phyloP scores from a whole-genome alignment of 2,329 filamentous ascomycete species.

The Mycocentrospora acerina region DNA sequence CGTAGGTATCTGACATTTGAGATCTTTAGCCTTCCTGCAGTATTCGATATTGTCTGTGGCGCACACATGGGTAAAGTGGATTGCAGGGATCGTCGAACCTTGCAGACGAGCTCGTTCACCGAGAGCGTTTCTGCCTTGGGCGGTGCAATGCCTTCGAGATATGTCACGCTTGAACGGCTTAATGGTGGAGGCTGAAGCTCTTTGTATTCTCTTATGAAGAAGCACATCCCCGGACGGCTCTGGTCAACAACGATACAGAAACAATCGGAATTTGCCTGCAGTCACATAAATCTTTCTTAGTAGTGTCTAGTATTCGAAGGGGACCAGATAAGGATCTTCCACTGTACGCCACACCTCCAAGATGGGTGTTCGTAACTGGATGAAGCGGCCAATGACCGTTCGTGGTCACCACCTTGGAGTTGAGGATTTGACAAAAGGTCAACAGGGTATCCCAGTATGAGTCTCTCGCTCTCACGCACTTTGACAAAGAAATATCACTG shows the following conservation, averaged over 20 bases:
- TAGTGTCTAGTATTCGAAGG: too few species aligned
- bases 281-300: too few species aligned
- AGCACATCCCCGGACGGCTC: constrained; percentile 6
- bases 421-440: constrained; percentile 34
- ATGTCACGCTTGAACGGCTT: background rate
- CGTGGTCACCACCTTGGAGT: constrained; percentile 31
- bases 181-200: constrained; percentile 21
- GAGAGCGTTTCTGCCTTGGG: constrained; percentile 8
- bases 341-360: too few species aligned
- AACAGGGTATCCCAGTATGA: constrained; percentile 33
- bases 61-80: too few species aligned
- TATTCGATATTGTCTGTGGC: too few species aligned
- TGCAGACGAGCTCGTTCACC: constrained; percentile 19
- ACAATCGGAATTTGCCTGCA: too few species aligned
- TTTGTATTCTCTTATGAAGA: constrained; percentile 13
- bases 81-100: too few species aligned
- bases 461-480: too few species aligned
- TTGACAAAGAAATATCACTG: too few species aligned
- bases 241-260: constrained; percentile 2
- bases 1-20: too few species aligned
- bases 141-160: constrained; percentile 6
- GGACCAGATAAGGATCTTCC: too few species aligned
- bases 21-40: too few species aligned
- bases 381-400: constrained; percentile 28
- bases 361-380: constrained; percentile 36